Base-by-base conservation (phyloP, 2,329 filamentous ascomycete species). In the Zymoseptoria pseudotritici region DNA sequence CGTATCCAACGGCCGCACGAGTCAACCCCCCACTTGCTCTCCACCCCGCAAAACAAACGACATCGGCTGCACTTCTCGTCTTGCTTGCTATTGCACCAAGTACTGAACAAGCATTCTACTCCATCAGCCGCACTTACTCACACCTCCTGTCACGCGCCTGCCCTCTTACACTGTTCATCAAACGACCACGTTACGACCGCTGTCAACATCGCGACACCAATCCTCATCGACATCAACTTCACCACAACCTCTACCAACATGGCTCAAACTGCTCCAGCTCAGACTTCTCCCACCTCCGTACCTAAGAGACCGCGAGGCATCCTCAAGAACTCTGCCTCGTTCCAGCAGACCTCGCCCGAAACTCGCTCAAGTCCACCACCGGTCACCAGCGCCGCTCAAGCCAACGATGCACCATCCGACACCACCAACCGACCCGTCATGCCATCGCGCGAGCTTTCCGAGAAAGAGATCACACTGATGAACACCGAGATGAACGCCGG, bases 401-500 rank as follows among this genome's bases (percentile, higher is more conserved):
- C 50, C 68, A 66, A 63, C 54, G 61, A 63, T 55, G 74, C 68
- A 59, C 71, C 70, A 9, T 65, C 73, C 65, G 31, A 68, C 58
- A 51, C 57, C n/a, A 55, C 65, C 46, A 71, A 71, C 64, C 72
- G 75, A 58, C 78, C 80, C 51, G 72, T 64, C 11, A 72, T 76
- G 60, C 64, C 66, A 67, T 77, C 79, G 67, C 73, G 79, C 69
- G 75, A 85, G 73, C 66, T 85, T 67, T 85, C 84, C 3, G 87
- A 91, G 66, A 94, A 95, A 77, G 94, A 97, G 72, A 81, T 97
- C 69, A 95, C 91, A 3, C 85, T 97, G 61, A 87, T 92, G 74
- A 99, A 99, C 77, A 99, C 94, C 0, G 85, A 97, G 63, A 86
- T 90, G 73, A 99, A 99, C 79, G 91, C 94, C 53, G 94, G 94